Percentiles rank a stretch among this genome's conserved stretches.
Conservation (phyloP, 2,329 filamentous ascomycete species). For the Xylaria arbuscula region DNA sequence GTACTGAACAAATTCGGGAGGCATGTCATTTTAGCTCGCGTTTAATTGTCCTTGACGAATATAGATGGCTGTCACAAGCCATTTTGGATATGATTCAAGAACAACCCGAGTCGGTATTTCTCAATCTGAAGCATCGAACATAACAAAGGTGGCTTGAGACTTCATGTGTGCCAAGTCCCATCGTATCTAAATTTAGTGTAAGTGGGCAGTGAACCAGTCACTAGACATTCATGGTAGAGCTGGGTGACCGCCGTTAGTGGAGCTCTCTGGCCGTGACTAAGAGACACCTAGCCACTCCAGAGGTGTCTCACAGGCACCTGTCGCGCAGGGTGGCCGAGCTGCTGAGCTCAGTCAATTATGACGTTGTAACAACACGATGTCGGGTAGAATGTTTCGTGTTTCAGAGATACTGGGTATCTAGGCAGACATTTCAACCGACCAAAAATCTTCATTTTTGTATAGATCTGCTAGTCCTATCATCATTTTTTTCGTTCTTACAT, state of each 20-base stretch:
- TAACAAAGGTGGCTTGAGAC: too few relatives aligned
- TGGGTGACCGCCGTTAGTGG: neutral
- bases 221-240: too few relatives aligned
- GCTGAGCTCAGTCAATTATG: conserved; percentile 21
- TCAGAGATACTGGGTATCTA: neutral
- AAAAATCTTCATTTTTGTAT: conserved; percentile 2
- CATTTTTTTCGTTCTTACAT: conserved; percentile 14
- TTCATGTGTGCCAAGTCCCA: too few relatives aligned
- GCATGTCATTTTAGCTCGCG: too few relatives aligned
- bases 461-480: neutral
- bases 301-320: neutral
- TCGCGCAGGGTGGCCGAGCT: neutral
- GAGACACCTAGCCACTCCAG: neutral
- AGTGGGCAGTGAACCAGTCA: too few relatives aligned
- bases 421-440: neutral
- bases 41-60: neutral
- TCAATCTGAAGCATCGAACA: too few relatives aligned
- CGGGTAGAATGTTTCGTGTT: neutral
- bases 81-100: neutral
- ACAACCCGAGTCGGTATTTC: too few relatives aligned
- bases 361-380: conserved; percentile 23
- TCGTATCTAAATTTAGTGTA: too few relatives aligned
- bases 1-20: neutral
- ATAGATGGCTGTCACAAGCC: neutral
- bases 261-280: neutral